These are phyloP conservation scores for Orbilia ellipsospora DNA, from an alignment of 2,329 filamentous ascomycete genomes.

Conservation along the genomic window DNA sequence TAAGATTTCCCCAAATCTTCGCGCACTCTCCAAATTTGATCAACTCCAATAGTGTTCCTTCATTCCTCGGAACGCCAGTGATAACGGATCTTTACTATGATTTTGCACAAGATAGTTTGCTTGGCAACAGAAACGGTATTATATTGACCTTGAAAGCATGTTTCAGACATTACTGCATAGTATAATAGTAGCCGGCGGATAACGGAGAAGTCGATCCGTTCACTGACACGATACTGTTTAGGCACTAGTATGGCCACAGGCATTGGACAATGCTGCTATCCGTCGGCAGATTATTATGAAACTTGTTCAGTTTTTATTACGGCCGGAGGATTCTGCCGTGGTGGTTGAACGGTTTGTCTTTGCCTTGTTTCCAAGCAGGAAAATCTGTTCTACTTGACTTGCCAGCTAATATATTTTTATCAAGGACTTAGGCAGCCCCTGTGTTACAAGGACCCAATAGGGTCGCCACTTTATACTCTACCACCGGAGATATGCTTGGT, in stretches of 20 bases:
- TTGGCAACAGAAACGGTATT: constrained; percentile 22
- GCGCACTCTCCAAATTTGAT: too few species aligned
- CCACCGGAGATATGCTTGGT: constrained; percentile 19
- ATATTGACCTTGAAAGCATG: not conserved
- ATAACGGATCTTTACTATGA: constrained; percentile 28
- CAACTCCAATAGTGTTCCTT: constrained; percentile 18
- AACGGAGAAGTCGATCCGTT: not conserved
- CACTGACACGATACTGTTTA: not conserved
- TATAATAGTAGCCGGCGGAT: too few species aligned
- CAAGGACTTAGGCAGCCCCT: too few species aligned
- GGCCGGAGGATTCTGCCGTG: constrained; percentile 19
- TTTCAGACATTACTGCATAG: too few species aligned
- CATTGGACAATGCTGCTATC: constrained; percentile 19
- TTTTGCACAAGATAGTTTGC: constrained; percentile 34
- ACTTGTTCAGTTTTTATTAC: constrained; percentile 23
- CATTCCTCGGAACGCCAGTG: constrained; percentile 20
- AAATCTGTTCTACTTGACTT: too few species aligned
- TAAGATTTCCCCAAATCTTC: too few species aligned
- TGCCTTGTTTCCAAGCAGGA: too few species aligned
- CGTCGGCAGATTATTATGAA: constrained; percentile 21
- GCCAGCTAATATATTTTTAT: too few species aligned
- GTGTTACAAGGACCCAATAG: too few species aligned
- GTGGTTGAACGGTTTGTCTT: constrained; percentile 19
- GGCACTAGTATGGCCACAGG: constrained; percentile 34
- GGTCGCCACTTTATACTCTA: not conserved